A percentile compares a stretch with the other conserved stretches of the same genome.
phyloP scores from a whole-genome alignment of 106 monocot genomes.

The Phalaenopsis aphrodite region DNA sequence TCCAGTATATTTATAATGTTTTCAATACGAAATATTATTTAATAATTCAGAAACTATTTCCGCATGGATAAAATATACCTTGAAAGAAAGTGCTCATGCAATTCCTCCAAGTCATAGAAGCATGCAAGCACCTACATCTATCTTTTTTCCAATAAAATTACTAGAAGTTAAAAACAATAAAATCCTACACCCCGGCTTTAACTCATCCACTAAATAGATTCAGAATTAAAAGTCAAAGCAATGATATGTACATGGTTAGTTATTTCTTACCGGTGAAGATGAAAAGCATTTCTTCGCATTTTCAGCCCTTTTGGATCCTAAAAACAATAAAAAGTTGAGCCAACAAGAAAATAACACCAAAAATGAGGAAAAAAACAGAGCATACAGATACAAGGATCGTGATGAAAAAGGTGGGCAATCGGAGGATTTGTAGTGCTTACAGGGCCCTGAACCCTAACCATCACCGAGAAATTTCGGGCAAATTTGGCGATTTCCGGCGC shows the following conservation, averaged over 20 bases:
- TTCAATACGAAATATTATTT: no score
- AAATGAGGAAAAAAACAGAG: neutral
- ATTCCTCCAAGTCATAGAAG: neutral
- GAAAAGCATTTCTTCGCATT: slow-evolving; percentile 76
- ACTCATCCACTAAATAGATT: neutral
- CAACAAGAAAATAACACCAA: neutral
- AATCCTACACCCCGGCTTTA: neutral
- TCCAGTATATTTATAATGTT: no score
- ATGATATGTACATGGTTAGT: neutral
- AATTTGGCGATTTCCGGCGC: slow-evolving; percentile 37
- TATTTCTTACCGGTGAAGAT: slow-evolving; percentile 55
- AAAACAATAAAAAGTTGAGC: neutral
- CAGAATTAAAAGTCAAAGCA: neutral
- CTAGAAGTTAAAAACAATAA: neutral
- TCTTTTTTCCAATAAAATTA: neutral
- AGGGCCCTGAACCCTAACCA: slow-evolving; percentile 71
- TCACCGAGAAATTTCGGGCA: slow-evolving; percentile 60
- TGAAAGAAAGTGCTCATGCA: neutral
- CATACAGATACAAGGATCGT: neutral
- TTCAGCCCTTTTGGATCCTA: slow-evolving; percentile 88
- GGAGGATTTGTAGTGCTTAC: slow-evolving; percentile 29
- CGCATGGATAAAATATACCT: neutral
- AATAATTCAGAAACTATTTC: no score
- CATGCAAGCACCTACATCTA: neutral
- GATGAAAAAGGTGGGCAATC: neutral